Evolutionary conservation across 768 basidiomycete species (phyloP), one percentile per base, ranked within the genome.

Genomic region (Kwoniella mangroviensis): DNA sequence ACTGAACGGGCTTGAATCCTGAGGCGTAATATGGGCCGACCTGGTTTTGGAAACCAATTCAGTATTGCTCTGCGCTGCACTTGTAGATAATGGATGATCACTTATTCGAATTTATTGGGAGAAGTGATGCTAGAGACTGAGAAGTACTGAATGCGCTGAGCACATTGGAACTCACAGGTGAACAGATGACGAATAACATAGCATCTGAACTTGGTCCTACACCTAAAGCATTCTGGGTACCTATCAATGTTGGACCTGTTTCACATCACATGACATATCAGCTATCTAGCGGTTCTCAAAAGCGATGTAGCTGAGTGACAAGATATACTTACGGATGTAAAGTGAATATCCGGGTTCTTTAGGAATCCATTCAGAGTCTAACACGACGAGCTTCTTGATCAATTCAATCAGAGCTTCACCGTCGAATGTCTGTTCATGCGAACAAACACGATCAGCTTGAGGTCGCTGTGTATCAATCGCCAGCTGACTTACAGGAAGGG

Each of bases 311-410:
- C 57, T 92, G 57, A 55, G 24, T 26, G 52, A 53, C 26, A 15
- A 6, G 75, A 93, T 82, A 10, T 90, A 91, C 34, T 92, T 91
- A 68, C 95, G 90, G 72, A 98, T 89, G 83, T 97, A 98, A 65
- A 98, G 84, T 83, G 93, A 94, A 84, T 96, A 90, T 17, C 93
- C 94, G 9, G 90, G 88, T 75, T 91, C 89, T 67, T 88, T 87
- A 19, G 96, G 96, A 76, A 98, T 92, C 95, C 95, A 98, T 70
- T 91, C 87, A 72, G 88, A 89, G 78, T 98, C 95, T 55, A 93
- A 79, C 21, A 87, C 87, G 76, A 98, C 85, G 75, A 98, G 90
- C 83, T 90, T 86, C 86, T 94, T 94, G 81, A 98, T 91, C 64
- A 94, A 87, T 65, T 90, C 87, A 1, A 90, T 84, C 45, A 96